phyloP scores from a whole-genome alignment of 768 basidiomycete species.

The Exidia glandulosa region DNA sequence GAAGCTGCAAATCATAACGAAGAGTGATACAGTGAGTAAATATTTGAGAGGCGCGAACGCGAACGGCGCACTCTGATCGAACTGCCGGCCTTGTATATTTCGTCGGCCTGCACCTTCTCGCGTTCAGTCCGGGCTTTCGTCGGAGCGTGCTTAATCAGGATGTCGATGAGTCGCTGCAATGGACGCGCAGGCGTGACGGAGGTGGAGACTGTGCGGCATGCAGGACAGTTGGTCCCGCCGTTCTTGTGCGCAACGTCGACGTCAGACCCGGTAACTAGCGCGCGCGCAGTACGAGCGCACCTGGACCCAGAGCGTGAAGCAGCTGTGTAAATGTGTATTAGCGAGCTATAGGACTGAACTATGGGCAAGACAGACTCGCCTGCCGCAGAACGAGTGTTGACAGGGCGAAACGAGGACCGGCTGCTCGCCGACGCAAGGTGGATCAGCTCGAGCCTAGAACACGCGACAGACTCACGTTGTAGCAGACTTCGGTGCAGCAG shows the following conservation, averaged over 20 bases:
- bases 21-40: not conserved
- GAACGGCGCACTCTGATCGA: constrained; percentile 43
- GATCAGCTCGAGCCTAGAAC: not conserved
- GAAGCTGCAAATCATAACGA: constrained; percentile 56
- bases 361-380: constrained; percentile 31
- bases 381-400: constrained; percentile 87
- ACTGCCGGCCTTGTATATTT: constrained; percentile 54
- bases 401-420: constrained; percentile 78
- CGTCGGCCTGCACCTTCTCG: constrained; percentile 74
- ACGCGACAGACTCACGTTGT: constrained; percentile 22
- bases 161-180: constrained; percentile 61
- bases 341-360: not conserved
- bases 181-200: constrained; percentile 62
- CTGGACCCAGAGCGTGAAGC: constrained; percentile 72
- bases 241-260: constrained; percentile 36
- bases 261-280: not conserved
- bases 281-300: constrained; percentile 36
- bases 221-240: constrained; percentile 75
- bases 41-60: not conserved
- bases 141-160: constrained; percentile 60
- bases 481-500: constrained; percentile 73
- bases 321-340: constrained; percentile 31
- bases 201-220: constrained; percentile 61
- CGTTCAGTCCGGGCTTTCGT: constrained; percentile 53
- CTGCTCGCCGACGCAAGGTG: constrained; percentile 10